These are phyloP conservation scores for Nannochloropsis gaditana DNA, from an alignment of 108 stramenopile species.

Conservation along the genomic window DNA sequence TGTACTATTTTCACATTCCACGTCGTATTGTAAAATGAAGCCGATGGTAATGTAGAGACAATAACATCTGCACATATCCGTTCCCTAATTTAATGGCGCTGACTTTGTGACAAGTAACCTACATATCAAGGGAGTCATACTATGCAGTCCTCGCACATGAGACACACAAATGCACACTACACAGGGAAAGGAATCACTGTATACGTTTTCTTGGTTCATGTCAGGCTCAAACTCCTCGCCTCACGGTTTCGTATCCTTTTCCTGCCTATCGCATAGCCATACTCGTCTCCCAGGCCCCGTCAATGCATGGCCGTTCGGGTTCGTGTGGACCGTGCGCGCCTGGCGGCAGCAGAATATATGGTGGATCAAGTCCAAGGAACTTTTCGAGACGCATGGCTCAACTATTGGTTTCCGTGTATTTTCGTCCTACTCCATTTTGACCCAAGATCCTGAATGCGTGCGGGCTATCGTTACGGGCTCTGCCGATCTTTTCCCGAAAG, in stretches of 20 bases:
- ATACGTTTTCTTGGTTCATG: no score
- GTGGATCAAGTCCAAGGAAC: constrained; percentile 14
- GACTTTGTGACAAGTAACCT: no score
- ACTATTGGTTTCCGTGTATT: constrained; percentile 18
- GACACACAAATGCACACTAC: no score
- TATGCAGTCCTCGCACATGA: no score
- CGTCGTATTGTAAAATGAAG: no score
- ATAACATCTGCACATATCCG: no score
- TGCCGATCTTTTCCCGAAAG: neutral
- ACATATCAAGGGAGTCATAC: no score
- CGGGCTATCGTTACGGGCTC: constrained; percentile 16
- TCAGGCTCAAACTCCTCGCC: no score
- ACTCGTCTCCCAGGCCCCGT: neutral
- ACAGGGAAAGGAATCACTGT: no score
- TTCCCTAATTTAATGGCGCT: no score
- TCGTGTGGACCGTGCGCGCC: constrained; percentile 4
- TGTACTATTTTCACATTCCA: neutral
- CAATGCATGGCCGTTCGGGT: neutral
- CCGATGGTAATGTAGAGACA: no score
- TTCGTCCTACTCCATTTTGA: constrained; percentile 12
- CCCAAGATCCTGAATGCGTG: neutral
- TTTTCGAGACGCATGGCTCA: neutral
- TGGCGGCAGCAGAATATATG: neutral
- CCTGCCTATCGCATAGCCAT: neutral
- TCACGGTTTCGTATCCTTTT: neutral